Evolutionary conservation across 2,329 filamentous ascomycete species (phyloP), one percentile per base, ranked within the genome.

Genomic region (Pseudopyricularia javanii): DNA sequence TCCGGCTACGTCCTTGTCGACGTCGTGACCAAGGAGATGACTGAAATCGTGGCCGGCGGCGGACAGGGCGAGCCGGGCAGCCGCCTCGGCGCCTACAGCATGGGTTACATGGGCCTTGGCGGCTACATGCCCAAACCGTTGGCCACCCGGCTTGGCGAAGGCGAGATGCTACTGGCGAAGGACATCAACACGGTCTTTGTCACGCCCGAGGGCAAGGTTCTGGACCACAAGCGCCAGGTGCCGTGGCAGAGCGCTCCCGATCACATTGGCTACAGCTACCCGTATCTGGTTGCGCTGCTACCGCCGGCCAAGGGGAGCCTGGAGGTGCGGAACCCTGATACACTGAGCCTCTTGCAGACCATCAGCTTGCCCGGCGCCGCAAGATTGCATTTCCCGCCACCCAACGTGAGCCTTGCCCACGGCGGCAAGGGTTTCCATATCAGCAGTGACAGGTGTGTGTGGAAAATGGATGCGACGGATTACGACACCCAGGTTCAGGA

Each of bases 131-230:
- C 93, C 2, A 94, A 88, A 62, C 94, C 93, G 7, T 75, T 98
- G 60, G 88, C 88, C 6, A 85, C 91, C 6, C 85, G 85, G 59
- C 75, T 98, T 12, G 80, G 82, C 3, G 87, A 94, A 57, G 87
- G 88, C 4, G 81, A 96, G 68, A 80, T 97, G 64, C 71, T 98
- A 54, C 75, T 98, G n/a, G 89, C 91, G n/a, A 95, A 95, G 66
- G 93, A 98, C 60, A 89, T 96, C 61, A 95, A 96, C 65, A 95
- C 91, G 1, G 72, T 96, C 51, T 98, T 98, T 65, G 86, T 95
- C 58, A 85, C 93, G 54, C 80, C 85, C 11, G 78, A 89, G 30
- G 93, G 91, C 4, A 91, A 89, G 59, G 78, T 90, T 0, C 65
- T 94, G 33, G 85, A 91, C 47, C 17, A 45, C 40, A 88, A 88